Base-by-base conservation (phyloP, 1,139 yeast genomes). In the Hansenula lynferdii region DNA sequence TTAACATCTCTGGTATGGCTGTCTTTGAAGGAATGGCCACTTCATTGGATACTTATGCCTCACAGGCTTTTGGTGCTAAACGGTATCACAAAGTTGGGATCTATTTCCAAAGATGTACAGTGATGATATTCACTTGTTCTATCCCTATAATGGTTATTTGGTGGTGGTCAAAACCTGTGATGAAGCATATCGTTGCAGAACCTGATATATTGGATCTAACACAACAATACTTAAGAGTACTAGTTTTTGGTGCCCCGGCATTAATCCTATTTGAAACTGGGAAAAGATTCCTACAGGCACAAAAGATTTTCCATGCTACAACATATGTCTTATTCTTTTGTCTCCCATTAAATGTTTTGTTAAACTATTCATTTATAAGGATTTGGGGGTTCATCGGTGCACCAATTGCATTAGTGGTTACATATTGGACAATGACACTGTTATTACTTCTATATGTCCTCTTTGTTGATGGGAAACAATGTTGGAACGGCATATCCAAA, bases 1-100 rank as follows among this genome's bases (percentile, higher is more conserved):
- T 70, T 47, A 72, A 70, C 43, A 70, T 72, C 37, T 69, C 75
- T 0, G 76, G 76, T 0, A 43, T 58, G 41, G 73, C 79, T 1
- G 64, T 72, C 4, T 71, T 69, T 43, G 77, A 73, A 43, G 80
- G 80, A 1, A 71, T 73, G 74, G 65, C 79, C 14, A 71, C 79
- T 2, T 65, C 72, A 36, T 55, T 75, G 21, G 80, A 74, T 49
- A 67, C 77, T 1, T 65, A 72, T 35, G 74, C 80, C 46, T 66
- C 79, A 0, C 79, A 74, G 48, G 78, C 80, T 0, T 73, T 53
- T 49, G 75, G 75, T 21, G 65, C 69, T 8, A 56, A 57, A 27
- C 57, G 60, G 37, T 56, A 49, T 34, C 42, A 52, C 14, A 53
- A 58, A 35, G 73, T 69, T 19, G 73, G 75, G 0, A 39, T 67